Conservation (phyloP, 2,329 filamentous ascomycete species). For the Elsinoe perseae region DNA sequence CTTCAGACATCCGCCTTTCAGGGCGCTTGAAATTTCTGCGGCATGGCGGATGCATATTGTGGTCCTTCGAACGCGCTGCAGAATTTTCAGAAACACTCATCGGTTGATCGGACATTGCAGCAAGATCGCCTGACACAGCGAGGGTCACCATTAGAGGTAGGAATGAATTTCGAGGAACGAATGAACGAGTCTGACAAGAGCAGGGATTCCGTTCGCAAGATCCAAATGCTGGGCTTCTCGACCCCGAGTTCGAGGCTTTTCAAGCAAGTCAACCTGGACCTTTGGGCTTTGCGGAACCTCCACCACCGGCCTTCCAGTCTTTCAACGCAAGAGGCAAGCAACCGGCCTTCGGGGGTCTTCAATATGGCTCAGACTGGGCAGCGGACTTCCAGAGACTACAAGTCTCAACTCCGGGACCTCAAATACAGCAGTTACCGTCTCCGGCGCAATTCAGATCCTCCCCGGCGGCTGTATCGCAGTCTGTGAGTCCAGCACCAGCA, state of each 20-base stretch:
- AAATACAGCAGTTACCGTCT: slow-evolving; percentile 21
- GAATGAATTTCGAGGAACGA: not conserved
- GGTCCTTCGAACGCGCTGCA: slow-evolving; percentile 69
- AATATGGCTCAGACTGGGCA: slow-evolving; percentile 38
- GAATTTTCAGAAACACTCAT: slow-evolving; percentile 61
- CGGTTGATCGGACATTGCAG: slow-evolving; percentile 61
- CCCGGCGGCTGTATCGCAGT: not conserved
- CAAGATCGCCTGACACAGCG: slow-evolving; percentile 59
- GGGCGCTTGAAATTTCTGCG: slow-evolving; percentile 20
- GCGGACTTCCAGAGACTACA: slow-evolving; percentile 43
- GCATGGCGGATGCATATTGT: slow-evolving; percentile 61
- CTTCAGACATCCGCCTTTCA: not conserved
- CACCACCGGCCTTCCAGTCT: slow-evolving; percentile 31
- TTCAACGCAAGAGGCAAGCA: slow-evolving; percentile 20
- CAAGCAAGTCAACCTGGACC: slow-evolving; percentile 42
- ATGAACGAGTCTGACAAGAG: slow-evolving; percentile 9
- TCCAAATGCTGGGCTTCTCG: slow-evolving; percentile 48
- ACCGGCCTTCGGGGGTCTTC: slow-evolving; percentile 23
- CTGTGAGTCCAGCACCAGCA: not conserved
- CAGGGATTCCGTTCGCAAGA: slow-evolving; percentile 57
- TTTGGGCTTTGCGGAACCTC: slow-evolving; percentile 30
- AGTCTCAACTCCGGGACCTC: slow-evolving; percentile 32
- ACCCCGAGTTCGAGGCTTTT: slow-evolving; percentile 63
- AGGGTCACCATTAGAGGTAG: slow-evolving; percentile 47
- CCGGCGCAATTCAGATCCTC: slow-evolving; percentile 7